phyloP scores from a whole-genome alignment of 345 rosid species.

The Rhodamnia rubescens region DNA sequence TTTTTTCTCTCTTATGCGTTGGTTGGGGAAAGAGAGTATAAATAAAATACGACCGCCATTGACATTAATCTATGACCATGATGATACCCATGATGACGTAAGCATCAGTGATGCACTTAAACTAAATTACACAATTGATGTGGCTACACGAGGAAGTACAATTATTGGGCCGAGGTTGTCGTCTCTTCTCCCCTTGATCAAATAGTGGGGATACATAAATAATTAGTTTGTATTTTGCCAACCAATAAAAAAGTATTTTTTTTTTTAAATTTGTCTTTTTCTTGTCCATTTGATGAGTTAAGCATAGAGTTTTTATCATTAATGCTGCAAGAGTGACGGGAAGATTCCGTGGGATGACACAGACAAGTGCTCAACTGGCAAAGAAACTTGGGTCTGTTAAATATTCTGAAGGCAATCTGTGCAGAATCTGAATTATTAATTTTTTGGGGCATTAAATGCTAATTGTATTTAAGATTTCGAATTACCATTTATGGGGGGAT shows the following conservation, averaged over 20 bases:
- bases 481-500: not conserved
- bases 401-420: not conserved
- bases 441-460: not conserved
- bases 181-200: not conserved
- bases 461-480: not conserved
- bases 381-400: not conserved
- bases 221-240: not conserved
- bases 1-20: not conserved
- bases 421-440: slow-evolving; percentile 6
- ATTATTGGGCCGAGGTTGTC: not conserved
- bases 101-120: not conserved
- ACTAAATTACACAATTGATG: not conserved
- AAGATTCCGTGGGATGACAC: not conserved
- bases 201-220: not conserved
- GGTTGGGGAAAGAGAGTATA: not conserved
- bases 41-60: not conserved
- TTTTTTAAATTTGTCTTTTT: not conserved
- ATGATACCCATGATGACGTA: not conserved
- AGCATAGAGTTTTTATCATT: not conserved
- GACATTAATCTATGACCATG: not conserved
- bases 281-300: not conserved
- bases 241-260: not conserved
- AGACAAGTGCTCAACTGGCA: not conserved
- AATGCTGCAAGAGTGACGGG: not conserved
- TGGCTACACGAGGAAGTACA: not conserved